A percentile compares a stretch with the other conserved stretches of the same genome.
phyloP scores from a whole-genome alignment of 345 rosid species.

The Linum usitatissimum region DNA sequence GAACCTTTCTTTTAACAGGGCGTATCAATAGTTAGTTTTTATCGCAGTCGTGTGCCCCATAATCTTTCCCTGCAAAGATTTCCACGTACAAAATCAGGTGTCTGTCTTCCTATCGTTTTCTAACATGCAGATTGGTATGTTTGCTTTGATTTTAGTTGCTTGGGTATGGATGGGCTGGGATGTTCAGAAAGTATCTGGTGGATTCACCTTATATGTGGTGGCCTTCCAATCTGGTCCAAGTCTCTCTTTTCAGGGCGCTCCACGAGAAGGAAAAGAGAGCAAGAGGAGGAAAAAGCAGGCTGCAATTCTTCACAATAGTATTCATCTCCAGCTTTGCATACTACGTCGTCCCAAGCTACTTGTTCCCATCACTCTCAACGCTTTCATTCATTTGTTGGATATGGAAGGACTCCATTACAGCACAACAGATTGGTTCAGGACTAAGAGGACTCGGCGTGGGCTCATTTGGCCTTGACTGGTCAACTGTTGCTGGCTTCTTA shows the following conservation, averaged over 20 bases:
- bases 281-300: background rate
- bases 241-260: conserved; percentile 1
- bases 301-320: background rate
- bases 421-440: conserved; percentile 5
- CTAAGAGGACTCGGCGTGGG: background rate
- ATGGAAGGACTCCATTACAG: conserved; percentile 4
- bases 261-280: conserved; percentile 1
- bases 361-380: conserved; percentile 1
- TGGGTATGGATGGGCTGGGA: conserved; percentile 4
- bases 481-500: conserved; percentile 1
- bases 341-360: background rate
- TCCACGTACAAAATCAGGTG: too few relatives aligned
- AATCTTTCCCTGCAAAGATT: too few relatives aligned
- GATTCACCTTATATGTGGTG: conserved; percentile 6
- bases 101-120: too few relatives aligned
- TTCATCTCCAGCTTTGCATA: background rate
- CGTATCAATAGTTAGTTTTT: too few relatives aligned
- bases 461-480: conserved; percentile 3
- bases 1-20: too few relatives aligned
- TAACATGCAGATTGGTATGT: background rate
- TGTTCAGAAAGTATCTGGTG: conserved; percentile 2
- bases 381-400: background rate
- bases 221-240: conserved; percentile 2
- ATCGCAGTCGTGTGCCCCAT: too few relatives aligned
- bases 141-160: conserved; percentile 1